A percentile compares a stretch with the other conserved stretches of the same genome.
phyloP scores from a whole-genome alignment of 164 flowering plant species.

The Sextonia rubra region DNA sequence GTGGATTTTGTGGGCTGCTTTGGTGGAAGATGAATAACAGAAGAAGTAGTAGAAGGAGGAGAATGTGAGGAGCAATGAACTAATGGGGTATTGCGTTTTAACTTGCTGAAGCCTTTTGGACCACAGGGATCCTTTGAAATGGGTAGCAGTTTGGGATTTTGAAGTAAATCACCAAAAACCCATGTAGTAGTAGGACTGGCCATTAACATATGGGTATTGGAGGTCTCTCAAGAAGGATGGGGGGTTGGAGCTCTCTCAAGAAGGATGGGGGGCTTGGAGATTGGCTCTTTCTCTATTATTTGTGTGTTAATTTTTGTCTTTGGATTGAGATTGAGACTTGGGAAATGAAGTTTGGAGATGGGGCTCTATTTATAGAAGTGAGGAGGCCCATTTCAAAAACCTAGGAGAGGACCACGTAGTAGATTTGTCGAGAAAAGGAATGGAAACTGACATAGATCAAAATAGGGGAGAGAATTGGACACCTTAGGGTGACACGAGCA shows the following conservation, averaged over 20 bases:
- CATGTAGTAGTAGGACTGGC: not conserved
- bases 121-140: not conserved
- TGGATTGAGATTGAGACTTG: not conserved
- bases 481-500: slow-evolving; percentile 23
- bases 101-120: slow-evolving; percentile 2
- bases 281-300: not conserved
- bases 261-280: not conserved
- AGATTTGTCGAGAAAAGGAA: slow-evolving; percentile 28
- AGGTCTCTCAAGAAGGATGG: not conserved
- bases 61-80: slow-evolving; percentile 16
- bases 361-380: slow-evolving; percentile 8
- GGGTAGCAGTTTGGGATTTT: slow-evolving; percentile 6
- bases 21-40: slow-evolving; percentile 22
- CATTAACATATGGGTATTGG: not conserved
- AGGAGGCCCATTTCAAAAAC: slow-evolving; percentile 29
- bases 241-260: not conserved
- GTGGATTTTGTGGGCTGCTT: slow-evolving; percentile 15
- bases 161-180: too few species aligned
- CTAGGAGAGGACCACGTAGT: slow-evolving; percentile 55
- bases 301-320: too few species aligned
- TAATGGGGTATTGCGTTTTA: not conserved
- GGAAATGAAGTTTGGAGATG: not conserved
- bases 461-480: slow-evolving; percentile 13
- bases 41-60: slow-evolving; percentile 4
- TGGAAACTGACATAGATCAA: slow-evolving; percentile 19